Evolutionary conservation across 2,329 filamentous ascomycete species (phyloP), one percentile per base, ranked within the genome.

Genomic region (Penicillium sp.): DNA sequence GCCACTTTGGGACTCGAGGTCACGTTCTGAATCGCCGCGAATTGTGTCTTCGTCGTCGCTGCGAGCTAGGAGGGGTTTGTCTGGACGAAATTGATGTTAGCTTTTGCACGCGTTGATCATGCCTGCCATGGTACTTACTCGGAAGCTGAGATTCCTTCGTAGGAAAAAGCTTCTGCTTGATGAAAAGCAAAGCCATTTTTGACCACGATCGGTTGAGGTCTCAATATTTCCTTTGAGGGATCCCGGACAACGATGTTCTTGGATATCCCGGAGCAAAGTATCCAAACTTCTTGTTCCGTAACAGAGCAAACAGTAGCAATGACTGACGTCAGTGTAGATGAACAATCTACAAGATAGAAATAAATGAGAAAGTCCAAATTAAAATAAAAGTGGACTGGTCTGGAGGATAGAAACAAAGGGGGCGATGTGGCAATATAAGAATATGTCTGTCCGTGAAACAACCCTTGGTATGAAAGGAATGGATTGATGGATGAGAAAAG

Each of bases 81-180:
- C 74, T 75, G 21, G 31, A 11, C 39, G 47, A 8, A 26, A 14
- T 19, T 16, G 8, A 42, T 42, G 29, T 66, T 47, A 59, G 60
- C 24, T 55, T 6, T 2, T 26, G 19, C 19, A 21, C 26, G 35
- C 14, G 7, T 16, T 2, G 46, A 46, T 24, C 44, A 14, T 48
- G 37, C 26, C 33, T 27, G 1, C 33, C 22, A 14, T n/a, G 21
- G 21, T 44, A 54, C 62, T 54, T 49, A 63, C 59, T 39, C 10
- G 29, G 44, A 43, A 56, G 35, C 57, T 63, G 59, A 42, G 65
- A 60, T 49, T 65, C 56, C 56, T 47, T 58, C 26, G 45, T 58
- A 2, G 73, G 71, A 44, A 75, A 74, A 27, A 76, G 59, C 49
- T 71, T 75, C 47, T 73, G 66, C 56, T 74, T 76, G 58, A 76